phyloP scores from a whole-genome alignment of 2,329 filamentous ascomycete species.

The Penicillium paneum region DNA sequence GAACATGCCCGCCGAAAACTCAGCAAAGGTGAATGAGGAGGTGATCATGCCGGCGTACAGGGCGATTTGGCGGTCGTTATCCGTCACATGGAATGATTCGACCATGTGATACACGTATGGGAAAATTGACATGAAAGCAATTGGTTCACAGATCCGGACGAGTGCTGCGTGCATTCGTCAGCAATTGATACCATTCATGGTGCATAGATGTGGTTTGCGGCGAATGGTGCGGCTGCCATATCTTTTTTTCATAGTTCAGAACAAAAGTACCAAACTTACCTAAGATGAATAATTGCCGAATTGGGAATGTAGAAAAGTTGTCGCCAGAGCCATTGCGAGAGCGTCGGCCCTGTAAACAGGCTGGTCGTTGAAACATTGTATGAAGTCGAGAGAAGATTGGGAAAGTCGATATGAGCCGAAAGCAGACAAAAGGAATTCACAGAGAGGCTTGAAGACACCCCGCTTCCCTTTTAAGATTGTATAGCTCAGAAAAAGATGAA shows the following conservation, averaged over 20 bases:
- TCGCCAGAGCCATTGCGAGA: conserved; percentile 26
- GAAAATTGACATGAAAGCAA: conserved; percentile 99
- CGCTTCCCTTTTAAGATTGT: conserved; percentile 18
- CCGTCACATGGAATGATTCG: conserved; percentile 79
- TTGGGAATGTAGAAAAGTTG: conserved; percentile 52
- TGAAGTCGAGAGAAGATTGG: not conserved
- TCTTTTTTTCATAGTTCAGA: conserved; percentile 14
- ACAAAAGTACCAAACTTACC: conserved; percentile 39
- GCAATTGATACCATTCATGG: not conserved
- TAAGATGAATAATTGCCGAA: conserved; percentile 53
- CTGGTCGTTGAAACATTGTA: conserved; percentile 36
- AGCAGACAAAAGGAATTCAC: not conserved
- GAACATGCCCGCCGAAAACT: conserved; percentile 86
- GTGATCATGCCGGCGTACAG: conserved; percentile 96
- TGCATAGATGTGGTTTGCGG: not conserved
- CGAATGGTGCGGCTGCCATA: not conserved
- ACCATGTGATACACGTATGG: conserved; percentile 99
- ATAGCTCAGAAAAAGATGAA: conserved; percentile 1
- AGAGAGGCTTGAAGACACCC: conserved; percentile 6
- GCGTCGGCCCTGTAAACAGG: conserved; percentile 33
- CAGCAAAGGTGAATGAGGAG: conserved; percentile 90
- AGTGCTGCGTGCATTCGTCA: conserved; percentile 57
- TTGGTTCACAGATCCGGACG: conserved; percentile 95
- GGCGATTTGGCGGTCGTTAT: conserved; percentile 74
- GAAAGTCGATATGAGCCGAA: not conserved